phyloP scores from a whole-genome alignment of 306 rosid genomes.

The Dryas drummondii region DNA sequence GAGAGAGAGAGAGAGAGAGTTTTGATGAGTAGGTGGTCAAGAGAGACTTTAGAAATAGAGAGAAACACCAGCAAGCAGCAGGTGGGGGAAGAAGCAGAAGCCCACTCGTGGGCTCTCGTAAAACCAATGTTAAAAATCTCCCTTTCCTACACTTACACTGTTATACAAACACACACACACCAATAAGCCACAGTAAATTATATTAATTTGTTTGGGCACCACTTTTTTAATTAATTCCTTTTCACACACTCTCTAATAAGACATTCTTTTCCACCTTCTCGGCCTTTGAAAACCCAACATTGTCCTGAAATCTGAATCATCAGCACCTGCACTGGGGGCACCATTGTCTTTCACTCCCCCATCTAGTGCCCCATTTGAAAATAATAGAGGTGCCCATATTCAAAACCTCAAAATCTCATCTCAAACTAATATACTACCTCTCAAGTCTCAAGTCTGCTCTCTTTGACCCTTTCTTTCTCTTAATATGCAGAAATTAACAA shows the following conservation, averaged over 20 bases:
- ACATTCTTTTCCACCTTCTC: constrained; percentile 11
- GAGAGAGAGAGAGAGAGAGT: constrained; percentile 11
- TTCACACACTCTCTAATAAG: background rate
- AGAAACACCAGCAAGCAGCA: background rate
- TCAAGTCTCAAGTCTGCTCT: no score
- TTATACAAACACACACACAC: background rate
- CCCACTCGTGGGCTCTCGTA: constrained; percentile 63
- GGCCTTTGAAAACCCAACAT: constrained; percentile 8
- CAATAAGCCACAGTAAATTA: constrained; percentile 18
- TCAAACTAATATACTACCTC: no score
- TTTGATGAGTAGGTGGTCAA: background rate
- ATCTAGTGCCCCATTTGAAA: background rate
- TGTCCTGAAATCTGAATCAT: background rate
- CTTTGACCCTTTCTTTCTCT: no score
- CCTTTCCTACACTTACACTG: constrained; percentile 7
- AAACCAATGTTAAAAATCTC: constrained; percentile 31
- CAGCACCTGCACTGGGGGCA: background rate
- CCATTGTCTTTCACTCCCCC: background rate
- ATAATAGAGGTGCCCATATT: constrained; percentile 9
- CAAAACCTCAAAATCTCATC: background rate
- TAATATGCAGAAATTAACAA: background rate
- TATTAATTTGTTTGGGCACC: background rate
- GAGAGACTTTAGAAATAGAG: constrained; percentile 1
- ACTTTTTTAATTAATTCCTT: background rate
- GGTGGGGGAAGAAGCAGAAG: background rate